Conservation (phyloP, 139 green algal genomes). For the Nannochloris sp. region DNA sequence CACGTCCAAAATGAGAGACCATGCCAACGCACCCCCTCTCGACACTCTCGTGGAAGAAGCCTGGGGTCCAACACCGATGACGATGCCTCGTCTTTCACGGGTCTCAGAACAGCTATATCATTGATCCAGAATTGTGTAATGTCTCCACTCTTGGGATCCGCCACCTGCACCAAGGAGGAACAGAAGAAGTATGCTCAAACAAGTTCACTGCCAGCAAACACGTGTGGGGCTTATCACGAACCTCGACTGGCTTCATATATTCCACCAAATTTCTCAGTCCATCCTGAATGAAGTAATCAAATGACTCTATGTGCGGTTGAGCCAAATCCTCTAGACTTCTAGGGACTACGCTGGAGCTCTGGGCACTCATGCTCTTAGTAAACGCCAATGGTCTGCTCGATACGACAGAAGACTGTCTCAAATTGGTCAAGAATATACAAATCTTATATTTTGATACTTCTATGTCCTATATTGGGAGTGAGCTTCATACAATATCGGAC, state of each 20-base stretch:
- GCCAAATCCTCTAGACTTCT: slow-evolving; percentile 36
- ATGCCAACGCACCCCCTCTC: slow-evolving; percentile 54
- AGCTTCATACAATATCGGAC: too few relatives aligned
- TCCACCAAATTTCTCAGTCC: slow-evolving; percentile 62
- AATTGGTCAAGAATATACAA: too few relatives aligned
- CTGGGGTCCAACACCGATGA: slow-evolving; percentile 23
- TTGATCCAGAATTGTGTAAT: slow-evolving; percentile 58
- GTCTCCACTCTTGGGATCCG: background rate
- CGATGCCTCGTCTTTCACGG: slow-evolving; percentile 42
- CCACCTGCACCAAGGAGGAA: background rate
- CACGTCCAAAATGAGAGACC: too few relatives aligned
- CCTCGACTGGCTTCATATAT: slow-evolving; percentile 63
- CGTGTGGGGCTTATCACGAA: slow-evolving; percentile 25
- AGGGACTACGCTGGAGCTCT: slow-evolving; percentile 8
- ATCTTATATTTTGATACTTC: too few relatives aligned
- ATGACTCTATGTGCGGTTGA: slow-evolving; percentile 77
- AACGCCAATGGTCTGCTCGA: too few relatives aligned
- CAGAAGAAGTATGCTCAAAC: slow-evolving; percentile 1
- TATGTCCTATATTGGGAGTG: too few relatives aligned
- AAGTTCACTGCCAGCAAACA: background rate
- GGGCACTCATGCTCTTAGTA: background rate
- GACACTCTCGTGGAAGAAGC: slow-evolving; percentile 70
- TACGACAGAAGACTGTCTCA: too few relatives aligned
- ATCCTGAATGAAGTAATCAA: slow-evolving; percentile 81
- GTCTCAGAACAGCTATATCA: slow-evolving; percentile 36